phyloP scores from a whole-genome alignment of 495 filamentous ascomycete genomes.

The Penicillium odoratum region DNA sequence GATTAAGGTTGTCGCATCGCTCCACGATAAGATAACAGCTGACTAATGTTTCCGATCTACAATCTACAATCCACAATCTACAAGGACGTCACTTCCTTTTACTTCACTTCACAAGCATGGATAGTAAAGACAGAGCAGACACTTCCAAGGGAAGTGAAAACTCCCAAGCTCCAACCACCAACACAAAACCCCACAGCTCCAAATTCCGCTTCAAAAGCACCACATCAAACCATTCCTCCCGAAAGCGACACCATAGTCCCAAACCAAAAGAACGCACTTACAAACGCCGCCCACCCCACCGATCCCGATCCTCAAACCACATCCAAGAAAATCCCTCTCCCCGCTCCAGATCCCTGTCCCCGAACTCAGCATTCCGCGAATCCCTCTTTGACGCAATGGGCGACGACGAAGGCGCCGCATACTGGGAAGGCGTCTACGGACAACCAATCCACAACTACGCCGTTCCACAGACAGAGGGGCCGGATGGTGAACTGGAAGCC shows the following conservation, averaged over 20 bases:
- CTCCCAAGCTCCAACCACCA: no score
- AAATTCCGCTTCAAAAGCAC: slow-evolving; percentile 61
- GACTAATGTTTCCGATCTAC: slow-evolving; percentile 2
- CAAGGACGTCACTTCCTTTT: slow-evolving; percentile 2
- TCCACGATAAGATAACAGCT: slow-evolving; percentile 7
- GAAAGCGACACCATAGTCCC: slow-evolving; percentile 6
- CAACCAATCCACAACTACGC: slow-evolving; percentile 79
- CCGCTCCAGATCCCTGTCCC: slow-evolving; percentile 36
- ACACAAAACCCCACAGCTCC: slow-evolving; percentile 2
- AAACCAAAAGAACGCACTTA: slow-evolving; percentile 23
- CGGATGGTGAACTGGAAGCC: slow-evolving; percentile 66
- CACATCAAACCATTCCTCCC: slow-evolving; percentile 21
- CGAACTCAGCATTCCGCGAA: slow-evolving; percentile 80
- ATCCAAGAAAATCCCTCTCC: slow-evolving; percentile 12
- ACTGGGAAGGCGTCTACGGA: slow-evolving; percentile 93
- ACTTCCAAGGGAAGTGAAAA: no score
- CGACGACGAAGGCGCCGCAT: slow-evolving; percentile 93
- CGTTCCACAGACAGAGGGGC: slow-evolving; percentile 35
- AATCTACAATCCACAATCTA: not conserved
- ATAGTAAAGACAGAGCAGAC: not conserved
- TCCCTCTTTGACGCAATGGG: slow-evolving; percentile 99
- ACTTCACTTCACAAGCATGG: not conserved
- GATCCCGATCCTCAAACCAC: slow-evolving; percentile 23
- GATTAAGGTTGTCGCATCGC: not conserved
- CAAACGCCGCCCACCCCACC: slow-evolving; percentile 9